A percentile compares a stretch with the other conserved stretches of the same genome.
Conservation (phyloP, 2,329 filamentous ascomycete species). For the Pseudogymnoascus sp. region DNA sequence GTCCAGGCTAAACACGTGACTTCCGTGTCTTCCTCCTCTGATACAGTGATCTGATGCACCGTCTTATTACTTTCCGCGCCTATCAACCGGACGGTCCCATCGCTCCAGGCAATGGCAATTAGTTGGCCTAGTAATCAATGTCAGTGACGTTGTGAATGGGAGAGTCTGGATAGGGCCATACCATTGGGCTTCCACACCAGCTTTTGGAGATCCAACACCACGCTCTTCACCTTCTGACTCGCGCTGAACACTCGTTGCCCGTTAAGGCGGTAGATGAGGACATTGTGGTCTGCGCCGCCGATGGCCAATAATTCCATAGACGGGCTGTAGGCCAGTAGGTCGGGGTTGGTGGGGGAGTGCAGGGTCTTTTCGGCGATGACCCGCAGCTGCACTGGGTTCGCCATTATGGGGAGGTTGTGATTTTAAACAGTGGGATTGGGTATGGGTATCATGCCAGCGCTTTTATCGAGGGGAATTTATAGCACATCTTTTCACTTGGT, state of each 20-base stretch:
- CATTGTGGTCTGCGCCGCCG: constrained; percentile 59
- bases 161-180: constrained; percentile 14
- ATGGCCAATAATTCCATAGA: constrained; percentile 78
- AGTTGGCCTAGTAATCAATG: constrained; percentile 52
- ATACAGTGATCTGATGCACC: constrained; percentile 58
- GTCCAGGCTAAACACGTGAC: constrained; percentile 41
- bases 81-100: constrained; percentile 70
- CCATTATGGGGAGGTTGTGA: constrained; percentile 2
- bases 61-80: constrained; percentile 76
- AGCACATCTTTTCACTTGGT: not conserved
- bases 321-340: constrained; percentile 69
- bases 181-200: constrained; percentile 34
- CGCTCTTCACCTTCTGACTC: constrained; percentile 31
- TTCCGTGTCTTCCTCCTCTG: constrained; percentile 24
- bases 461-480: not conserved
- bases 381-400: constrained; percentile 33
- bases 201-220: constrained; percentile 34
- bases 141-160: not conserved
- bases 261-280: constrained; percentile 73
- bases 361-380: constrained; percentile 54
- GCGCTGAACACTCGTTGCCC: constrained; percentile 61
- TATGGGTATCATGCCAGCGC: not conserved
- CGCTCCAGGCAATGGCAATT: constrained; percentile 77
- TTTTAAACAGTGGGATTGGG: not conserved
- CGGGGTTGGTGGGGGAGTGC: constrained; percentile 47